Conservation (phyloP, 805 yeast species). For the Cyberlindnera mycetangii region DNA sequence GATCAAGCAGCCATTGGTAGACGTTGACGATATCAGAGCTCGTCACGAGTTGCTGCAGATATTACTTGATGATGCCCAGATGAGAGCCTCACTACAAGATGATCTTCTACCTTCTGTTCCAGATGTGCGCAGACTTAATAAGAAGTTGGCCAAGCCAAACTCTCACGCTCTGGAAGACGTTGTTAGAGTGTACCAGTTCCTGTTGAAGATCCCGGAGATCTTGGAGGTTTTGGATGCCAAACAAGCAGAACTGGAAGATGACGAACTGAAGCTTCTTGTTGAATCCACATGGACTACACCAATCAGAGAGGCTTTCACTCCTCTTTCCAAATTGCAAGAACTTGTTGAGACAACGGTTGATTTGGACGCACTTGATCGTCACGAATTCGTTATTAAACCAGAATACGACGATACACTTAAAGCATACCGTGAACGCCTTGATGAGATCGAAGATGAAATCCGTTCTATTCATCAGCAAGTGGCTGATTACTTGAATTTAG, state of each 20-base stretch:
- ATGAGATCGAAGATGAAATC: conserved; percentile 51
- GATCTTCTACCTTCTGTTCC: conserved; percentile 74
- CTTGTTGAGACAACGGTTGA: conserved; percentile 92
- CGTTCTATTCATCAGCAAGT: conserved; percentile 57
- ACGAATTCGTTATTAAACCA: conserved; percentile 82
- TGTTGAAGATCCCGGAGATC: conserved; percentile 67
- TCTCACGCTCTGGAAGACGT: conserved; percentile 81
- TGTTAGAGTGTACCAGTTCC: conserved; percentile 80
- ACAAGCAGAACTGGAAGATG: conserved; percentile 31
- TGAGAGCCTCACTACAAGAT: conserved; percentile 63
- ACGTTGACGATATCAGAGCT: conserved; percentile 50
- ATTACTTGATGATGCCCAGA: conserved; percentile 64
- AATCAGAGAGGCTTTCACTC: conserved; percentile 43
- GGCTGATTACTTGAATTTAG: conserved; percentile 75
- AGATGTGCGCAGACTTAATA: conserved; percentile 72
- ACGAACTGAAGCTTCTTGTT: conserved; percentile 36
- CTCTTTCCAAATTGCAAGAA: conserved; percentile 70
- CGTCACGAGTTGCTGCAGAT: conserved; percentile 77
- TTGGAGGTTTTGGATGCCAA: conserved; percentile 48
- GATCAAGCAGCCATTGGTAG: conserved; percentile 92
- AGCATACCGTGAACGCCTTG: conserved; percentile 56
- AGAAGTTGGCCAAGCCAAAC: conserved; percentile 50
- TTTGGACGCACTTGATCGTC: conserved; percentile 72
- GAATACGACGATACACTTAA: conserved; percentile 82
- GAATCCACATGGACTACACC: conserved; percentile 56